Percentiles rank a stretch among this genome's conserved stretches.
Conservation (phyloP, 2,329 filamentous ascomycete genomes). For the Aspergillus brasiliensis region DNA sequence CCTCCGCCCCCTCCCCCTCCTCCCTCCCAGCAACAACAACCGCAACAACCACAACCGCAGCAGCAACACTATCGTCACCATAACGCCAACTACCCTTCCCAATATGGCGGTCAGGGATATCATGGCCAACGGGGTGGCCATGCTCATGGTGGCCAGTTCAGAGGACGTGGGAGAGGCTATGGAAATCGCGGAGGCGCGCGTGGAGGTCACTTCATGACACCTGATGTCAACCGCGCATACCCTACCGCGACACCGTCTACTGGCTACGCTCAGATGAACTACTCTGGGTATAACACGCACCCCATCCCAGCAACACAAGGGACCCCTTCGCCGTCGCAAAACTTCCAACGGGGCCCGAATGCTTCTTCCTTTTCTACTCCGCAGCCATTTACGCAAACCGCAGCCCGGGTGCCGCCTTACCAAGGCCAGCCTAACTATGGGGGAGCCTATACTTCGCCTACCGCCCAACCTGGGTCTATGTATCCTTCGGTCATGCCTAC, state of each 20-base stretch:
- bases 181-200: conserved; percentile 36
- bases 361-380: conserved; percentile 24
- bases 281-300: conserved; percentile 31
- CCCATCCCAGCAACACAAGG: conserved; percentile 29
- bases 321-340: conserved; percentile 25
- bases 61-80: conserved; percentile 23
- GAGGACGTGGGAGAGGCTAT: conserved; percentile 40
- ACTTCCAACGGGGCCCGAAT: conserved; percentile 26
- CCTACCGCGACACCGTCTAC: conserved; percentile 26
- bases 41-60: conserved; percentile 21
- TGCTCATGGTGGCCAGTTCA: conserved; percentile 27
- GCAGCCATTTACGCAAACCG: conserved; percentile 30
- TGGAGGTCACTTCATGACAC: conserved; percentile 28
- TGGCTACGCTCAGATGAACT: conserved; percentile 33
- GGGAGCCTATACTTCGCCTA: conserved; percentile 24
- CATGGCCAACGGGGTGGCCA: conserved; percentile 32
- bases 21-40: conserved; percentile 28
- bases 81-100: conserved; percentile 24
- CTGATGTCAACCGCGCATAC: conserved; percentile 28
- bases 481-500: conserved; percentile 22
- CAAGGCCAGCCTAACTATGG: conserved; percentile 32
- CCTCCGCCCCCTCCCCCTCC: conserved; percentile 50
- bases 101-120: conserved; percentile 29
- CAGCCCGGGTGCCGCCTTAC: conserved; percentile 26
- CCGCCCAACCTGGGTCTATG: conserved; percentile 25